A percentile compares a stretch with the other conserved stretches of the same genome.
Evolutionary conservation across 176 grass and related monocot genomes (phyloP).

Genomic region (Otatea glauca): DNA sequence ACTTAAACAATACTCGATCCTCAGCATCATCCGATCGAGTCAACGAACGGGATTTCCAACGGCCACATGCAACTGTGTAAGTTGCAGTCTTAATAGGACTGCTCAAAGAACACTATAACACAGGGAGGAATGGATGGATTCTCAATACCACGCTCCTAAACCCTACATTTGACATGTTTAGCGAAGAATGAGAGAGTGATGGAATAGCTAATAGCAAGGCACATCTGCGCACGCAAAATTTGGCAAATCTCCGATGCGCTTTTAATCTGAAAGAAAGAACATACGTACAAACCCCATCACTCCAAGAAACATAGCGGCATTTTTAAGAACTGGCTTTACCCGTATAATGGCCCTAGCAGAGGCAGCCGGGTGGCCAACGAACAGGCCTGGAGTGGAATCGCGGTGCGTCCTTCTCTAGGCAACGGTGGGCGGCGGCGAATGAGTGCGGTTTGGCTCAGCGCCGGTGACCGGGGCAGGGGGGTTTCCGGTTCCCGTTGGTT

Average conservation of each 20-base stretch:
- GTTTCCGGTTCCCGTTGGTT: too few species aligned
- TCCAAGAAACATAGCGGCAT: background rate
- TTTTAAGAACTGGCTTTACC: background rate
- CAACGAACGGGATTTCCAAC: too few species aligned
- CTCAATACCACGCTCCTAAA: background rate
- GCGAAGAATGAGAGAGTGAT: background rate
- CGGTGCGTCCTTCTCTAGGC: background rate
- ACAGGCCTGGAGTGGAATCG: too few species aligned
- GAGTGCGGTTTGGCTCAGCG: background rate
- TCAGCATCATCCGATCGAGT: too few species aligned
- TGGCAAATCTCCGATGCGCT: background rate
- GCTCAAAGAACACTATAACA: too few species aligned
- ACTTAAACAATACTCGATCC: too few species aligned
- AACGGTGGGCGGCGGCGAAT: too few species aligned
- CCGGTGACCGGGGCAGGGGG: too few species aligned
- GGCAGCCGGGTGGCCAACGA: background rate
- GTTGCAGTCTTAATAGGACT: too few species aligned
- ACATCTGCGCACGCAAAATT: background rate
- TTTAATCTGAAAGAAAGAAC: background rate
- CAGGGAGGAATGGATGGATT: background rate
- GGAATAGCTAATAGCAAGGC: background rate
- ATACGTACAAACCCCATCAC: background rate
- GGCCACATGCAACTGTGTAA: too few species aligned
- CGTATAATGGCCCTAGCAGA: background rate
- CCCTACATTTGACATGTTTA: background rate